A percentile compares a stretch with the other conserved stretches of the same genome.
Evolutionary conservation across 257 asterid species (phyloP).

Genomic region (Solanum ossicruentum): DNA sequence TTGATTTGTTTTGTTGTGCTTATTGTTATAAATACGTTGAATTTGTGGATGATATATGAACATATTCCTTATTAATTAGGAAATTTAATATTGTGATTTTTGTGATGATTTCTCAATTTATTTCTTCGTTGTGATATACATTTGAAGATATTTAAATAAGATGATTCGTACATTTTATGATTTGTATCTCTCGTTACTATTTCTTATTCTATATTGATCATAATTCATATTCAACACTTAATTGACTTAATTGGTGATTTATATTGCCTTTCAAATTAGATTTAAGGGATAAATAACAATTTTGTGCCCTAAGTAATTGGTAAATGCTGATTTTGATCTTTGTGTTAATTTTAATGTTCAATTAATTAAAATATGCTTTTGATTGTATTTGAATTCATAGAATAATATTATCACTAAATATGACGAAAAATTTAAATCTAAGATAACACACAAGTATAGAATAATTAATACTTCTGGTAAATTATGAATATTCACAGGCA

Average conservation of each 20-base stretch:
- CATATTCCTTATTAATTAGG: no score
- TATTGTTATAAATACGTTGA: no score
- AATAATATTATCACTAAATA: neutral
- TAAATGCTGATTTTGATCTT: neutral
- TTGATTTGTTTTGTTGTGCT: neutral
- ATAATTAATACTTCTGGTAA: neutral
- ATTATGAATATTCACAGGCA: neutral
- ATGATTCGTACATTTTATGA: no score
- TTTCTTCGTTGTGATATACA: no score
- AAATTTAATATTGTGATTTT: no score
- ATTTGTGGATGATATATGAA: no score
- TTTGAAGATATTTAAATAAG: no score
- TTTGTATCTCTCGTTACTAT: no score
- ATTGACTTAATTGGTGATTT: neutral
- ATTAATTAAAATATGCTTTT: neutral
- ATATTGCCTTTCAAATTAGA: neutral
- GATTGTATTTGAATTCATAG: neutral
- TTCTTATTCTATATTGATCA: no score
- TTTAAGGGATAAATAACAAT: neutral
- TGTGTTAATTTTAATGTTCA: neutral
- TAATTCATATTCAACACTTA: no score
- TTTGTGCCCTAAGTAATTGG: neutral
- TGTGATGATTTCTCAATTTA: no score
- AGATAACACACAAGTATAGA: neutral
- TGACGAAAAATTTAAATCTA: neutral